phyloP scores from a whole-genome alignment of 192 early-diverging fungal species.

The Umbelopsis sp. region DNA sequence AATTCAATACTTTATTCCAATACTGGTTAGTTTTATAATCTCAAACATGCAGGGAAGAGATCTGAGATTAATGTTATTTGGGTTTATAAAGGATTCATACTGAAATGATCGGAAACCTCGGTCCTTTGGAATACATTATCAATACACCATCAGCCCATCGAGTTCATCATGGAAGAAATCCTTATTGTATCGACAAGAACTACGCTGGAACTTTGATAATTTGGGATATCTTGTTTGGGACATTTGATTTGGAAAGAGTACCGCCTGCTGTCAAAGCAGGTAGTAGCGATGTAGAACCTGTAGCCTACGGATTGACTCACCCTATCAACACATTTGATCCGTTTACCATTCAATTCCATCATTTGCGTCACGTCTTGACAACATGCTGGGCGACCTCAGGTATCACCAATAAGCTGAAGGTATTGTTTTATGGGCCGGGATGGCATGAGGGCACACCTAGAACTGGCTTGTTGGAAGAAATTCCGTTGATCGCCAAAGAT shows the following conservation, averaged over 20 bases:
- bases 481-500: constrained; percentile 46
- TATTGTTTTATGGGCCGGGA: constrained; percentile 58
- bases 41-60: not conserved
- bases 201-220: constrained; percentile 65
- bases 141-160: constrained; percentile 66
- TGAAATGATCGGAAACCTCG: constrained; percentile 54
- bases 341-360: constrained; percentile 54
- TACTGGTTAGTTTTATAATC: constrained; percentile 40
- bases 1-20: constrained; percentile 57
- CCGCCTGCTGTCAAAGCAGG: constrained; percentile 34
- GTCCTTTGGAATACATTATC: constrained; percentile 61
- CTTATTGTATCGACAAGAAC: constrained; percentile 68
- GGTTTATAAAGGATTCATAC: constrained; percentile 44
- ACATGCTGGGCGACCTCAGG: constrained; percentile 47
- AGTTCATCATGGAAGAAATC: constrained; percentile 65
- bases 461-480: constrained; percentile 47
- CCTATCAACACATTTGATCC: constrained; percentile 66
- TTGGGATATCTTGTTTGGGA: constrained; percentile 66
- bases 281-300: constrained; percentile 45
- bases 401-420: constrained; percentile 47
- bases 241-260: constrained; percentile 51
- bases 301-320: constrained; percentile 59
- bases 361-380: constrained; percentile 49
- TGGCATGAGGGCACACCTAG: constrained; percentile 54
- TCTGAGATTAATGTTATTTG: not conserved